These are phyloP conservation scores for Rubus parviflorus DNA, from an alignment of 306 rosid species.

Conservation along the genomic window DNA sequence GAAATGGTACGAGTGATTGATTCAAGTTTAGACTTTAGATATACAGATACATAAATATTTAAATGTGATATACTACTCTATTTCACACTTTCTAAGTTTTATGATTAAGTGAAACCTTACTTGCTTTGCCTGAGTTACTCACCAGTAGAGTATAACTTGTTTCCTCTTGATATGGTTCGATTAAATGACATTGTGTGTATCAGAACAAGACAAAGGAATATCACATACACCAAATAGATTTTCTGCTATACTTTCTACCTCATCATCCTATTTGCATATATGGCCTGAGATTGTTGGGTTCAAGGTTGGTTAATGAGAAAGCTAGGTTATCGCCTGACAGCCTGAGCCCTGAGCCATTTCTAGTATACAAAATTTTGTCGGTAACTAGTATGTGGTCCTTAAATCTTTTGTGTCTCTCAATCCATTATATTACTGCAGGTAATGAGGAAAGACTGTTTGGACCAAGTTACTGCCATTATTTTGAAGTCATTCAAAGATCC, in stretches of 20 bases:
- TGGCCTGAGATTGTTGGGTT: neutral
- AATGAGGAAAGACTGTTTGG: constrained; percentile 13
- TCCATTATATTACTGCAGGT: constrained; percentile 9
- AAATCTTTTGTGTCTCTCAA: neutral
- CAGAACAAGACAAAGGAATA: neutral
- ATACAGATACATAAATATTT: neutral
- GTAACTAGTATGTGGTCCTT: neutral
- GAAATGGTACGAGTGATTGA: constrained; percentile 2
- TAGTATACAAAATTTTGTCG: neutral
- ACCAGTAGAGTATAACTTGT: neutral
- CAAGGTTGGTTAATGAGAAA: constrained; percentile 1
- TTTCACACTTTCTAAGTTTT: neutral
- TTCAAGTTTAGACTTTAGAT: neutral
- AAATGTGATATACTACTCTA: neutral
- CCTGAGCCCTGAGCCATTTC: neutral
- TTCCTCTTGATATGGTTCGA: neutral
- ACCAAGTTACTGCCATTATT: constrained; percentile 4
- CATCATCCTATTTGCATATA: neutral
- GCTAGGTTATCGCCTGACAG: neutral
- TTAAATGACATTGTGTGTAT: neutral
- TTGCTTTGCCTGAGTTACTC: neutral
- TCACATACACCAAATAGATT: neutral
- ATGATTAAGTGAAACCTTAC: neutral
- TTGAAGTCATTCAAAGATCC: constrained; percentile 17
- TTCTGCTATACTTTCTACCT: neutral